Percentiles rank a stretch among this genome's conserved stretches.
These are phyloP conservation scores for Capillidium heterosporum DNA, from an alignment of 371 early-diverging fungal genomes.

Conservation along the genomic window DNA sequence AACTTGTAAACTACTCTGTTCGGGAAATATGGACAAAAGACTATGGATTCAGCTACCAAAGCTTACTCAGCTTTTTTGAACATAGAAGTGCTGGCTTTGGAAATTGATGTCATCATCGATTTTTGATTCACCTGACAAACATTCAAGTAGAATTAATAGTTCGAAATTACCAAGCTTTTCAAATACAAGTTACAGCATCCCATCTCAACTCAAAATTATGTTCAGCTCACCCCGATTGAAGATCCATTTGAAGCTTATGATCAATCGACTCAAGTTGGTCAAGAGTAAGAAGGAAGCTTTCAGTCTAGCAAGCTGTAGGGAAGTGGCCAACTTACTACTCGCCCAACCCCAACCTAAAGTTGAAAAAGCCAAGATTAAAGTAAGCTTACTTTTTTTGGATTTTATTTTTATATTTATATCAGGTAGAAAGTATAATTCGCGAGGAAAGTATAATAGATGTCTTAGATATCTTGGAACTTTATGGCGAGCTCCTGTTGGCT, in stretches of 20 bases:
- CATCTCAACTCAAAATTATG: no score
- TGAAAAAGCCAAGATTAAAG: constrained; percentile 72
- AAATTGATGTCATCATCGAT: no score
- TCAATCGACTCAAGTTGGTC: constrained; percentile 66
- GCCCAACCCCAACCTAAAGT: constrained; percentile 34
- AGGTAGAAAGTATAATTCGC: constrained; percentile 75
- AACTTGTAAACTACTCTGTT: no score
- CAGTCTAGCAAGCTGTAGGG: constrained; percentile 50
- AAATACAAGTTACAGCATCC: no score
- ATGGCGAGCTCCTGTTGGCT: constrained; percentile 69
- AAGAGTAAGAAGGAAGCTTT: constrained; percentile 69
- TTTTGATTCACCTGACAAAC: no score
- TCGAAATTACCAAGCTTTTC: no score
- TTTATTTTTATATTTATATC: not conserved
- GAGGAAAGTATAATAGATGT: constrained; percentile 81
- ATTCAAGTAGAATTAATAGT: no score
- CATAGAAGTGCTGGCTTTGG: no score
- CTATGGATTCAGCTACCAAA: no score
- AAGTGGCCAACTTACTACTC: constrained; percentile 63
- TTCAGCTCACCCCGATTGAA: constrained; percentile 47
- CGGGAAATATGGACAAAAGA: no score
- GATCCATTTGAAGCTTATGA: constrained; percentile 68
- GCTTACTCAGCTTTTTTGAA: no score
- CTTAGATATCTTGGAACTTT: constrained; percentile 76
- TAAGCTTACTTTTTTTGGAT: constrained; percentile 10